Percentiles rank a stretch among this genome's conserved stretches.
These are phyloP conservation scores for Blastobotrys proliferans DNA, from an alignment of 1,139 yeast genomes.

Conservation along the genomic window DNA sequence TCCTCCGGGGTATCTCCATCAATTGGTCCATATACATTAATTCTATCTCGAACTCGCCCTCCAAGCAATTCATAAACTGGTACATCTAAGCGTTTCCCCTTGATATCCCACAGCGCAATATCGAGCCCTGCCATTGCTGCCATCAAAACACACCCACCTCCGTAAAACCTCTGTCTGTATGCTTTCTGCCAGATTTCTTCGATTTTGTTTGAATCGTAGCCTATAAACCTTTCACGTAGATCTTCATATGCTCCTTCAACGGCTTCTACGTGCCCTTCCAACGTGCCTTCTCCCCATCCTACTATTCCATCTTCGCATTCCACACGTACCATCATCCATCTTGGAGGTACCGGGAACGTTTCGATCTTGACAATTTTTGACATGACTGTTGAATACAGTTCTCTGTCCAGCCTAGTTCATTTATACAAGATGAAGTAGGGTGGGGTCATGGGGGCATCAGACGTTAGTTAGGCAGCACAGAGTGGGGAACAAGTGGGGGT, in stretches of 20 bases:
- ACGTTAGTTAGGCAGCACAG: too few relatives aligned
- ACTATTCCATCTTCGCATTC: conserved; percentile 28
- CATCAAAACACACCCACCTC: conserved; percentile 33
- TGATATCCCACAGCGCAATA: conserved; percentile 34
- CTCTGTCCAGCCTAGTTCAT: too few relatives aligned
- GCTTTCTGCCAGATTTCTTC: conserved; percentile 32
- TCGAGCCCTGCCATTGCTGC: conserved; percentile 33
- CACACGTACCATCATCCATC: conserved; percentile 31
- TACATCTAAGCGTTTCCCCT: conserved; percentile 31
- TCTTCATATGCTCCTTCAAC: conserved; percentile 33
- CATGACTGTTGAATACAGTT: too few relatives aligned
- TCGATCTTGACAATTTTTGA: conserved; percentile 29
- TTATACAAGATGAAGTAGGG: too few relatives aligned
- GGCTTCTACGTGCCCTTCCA: conserved; percentile 31
- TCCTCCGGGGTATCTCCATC: conserved; percentile 34
- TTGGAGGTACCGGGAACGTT: conserved; percentile 31
- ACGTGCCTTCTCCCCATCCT: conserved; percentile 33
- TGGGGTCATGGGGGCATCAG: too few relatives aligned
- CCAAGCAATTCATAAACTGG: conserved; percentile 32
- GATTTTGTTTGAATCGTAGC: conserved; percentile 31
- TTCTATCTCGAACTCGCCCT: conserved; percentile 30
- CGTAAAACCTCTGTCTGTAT: conserved; percentile 32
- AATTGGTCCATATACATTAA: conserved; percentile 33
- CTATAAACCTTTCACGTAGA: conserved; percentile 30
- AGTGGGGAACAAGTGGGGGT: too few relatives aligned